phyloP scores from a whole-genome alignment of 139 green algal genomes.

The Auxenochlorella protothecoides region DNA sequence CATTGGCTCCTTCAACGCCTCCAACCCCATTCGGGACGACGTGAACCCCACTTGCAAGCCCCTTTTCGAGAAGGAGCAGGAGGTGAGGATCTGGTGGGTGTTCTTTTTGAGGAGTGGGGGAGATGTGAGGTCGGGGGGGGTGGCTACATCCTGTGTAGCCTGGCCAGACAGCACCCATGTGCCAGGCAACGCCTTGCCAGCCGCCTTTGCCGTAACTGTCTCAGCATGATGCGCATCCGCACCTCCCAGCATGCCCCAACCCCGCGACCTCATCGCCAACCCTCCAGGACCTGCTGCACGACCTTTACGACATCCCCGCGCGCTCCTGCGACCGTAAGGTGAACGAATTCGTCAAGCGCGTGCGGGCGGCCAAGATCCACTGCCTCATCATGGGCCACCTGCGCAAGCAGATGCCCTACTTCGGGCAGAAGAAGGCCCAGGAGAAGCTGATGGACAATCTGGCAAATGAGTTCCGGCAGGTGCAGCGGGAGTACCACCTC shows the following conservation, averaged over 20 bases:
- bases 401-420: slow-evolving; percentile 76
- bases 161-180: no score
- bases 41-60: slow-evolving; percentile 61
- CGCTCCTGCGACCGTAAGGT: slow-evolving; percentile 75
- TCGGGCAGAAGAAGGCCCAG: slow-evolving; percentile 58
- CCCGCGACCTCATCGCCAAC: no score
- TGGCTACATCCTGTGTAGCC: no score
- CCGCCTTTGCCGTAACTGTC: no score
- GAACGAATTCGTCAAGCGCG: slow-evolving; percentile 98
- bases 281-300: slow-evolving; percentile 63
- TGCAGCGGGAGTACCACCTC: slow-evolving; percentile 85
- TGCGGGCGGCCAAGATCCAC: slow-evolving; percentile 85
- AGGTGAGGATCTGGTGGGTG: neutral
- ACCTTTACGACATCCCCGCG: slow-evolving; percentile 85
- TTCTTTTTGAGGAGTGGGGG: no score
- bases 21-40: slow-evolving; percentile 37
- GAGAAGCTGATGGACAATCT: slow-evolving; percentile 54
- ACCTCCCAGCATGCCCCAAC: no score
- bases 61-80: slow-evolving; percentile 87
- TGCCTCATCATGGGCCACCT: slow-evolving; percentile 79
- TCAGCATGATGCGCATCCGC: no score
- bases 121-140: no score
- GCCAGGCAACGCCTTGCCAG: no score
- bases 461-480: slow-evolving; percentile 54
- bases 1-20: slow-evolving; percentile 81